Percentiles rank a stretch among this genome's conserved stretches.
phyloP scores from a whole-genome alignment of 2,329 filamentous ascomycete genomes.

The Canariomyces notabilis region DNA sequence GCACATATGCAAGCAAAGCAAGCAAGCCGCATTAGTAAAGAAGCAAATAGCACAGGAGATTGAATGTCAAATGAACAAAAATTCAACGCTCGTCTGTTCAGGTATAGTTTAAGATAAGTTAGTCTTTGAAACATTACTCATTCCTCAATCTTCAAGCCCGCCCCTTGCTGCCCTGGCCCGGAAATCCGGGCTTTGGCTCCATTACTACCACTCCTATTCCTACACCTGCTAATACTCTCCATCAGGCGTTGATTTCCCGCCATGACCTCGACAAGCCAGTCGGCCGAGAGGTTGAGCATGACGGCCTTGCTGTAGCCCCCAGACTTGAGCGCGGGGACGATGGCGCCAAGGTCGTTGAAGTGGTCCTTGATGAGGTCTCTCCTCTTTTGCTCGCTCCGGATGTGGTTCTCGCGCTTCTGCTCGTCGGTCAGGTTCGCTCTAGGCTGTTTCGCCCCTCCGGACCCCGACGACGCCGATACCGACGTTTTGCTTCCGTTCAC shows the following conservation, averaged over 20 bases:
- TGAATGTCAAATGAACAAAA: no score
- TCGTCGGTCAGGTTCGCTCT: conserved; percentile 73
- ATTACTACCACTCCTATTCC: not conserved
- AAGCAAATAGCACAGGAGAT: no score
- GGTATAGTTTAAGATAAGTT: no score
- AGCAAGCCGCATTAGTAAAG: no score
- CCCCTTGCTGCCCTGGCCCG: no score
- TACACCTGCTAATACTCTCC: not conserved
- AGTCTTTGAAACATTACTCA: no score
- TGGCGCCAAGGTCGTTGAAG: conserved; percentile 70
- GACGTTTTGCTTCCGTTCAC: no score
- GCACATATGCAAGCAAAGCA: no score
- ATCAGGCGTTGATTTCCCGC: conserved; percentile 60
- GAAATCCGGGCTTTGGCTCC: no score
- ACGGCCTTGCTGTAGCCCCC: conserved; percentile 80
- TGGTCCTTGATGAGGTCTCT: conserved; percentile 76
- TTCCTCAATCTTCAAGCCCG: no score
- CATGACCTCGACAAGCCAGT: conserved; percentile 71
- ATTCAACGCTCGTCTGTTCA: no score
- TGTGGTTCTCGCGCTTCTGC: conserved; percentile 82
- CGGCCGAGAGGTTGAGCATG: conserved; percentile 68
- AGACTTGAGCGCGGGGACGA: conserved; percentile 69
- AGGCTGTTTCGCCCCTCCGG: conserved; percentile 39
- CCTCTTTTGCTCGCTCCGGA: conserved; percentile 81
- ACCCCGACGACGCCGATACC: not conserved